Conservation (phyloP, 73 alveolate species). For the Breviolum minutum region DNA sequence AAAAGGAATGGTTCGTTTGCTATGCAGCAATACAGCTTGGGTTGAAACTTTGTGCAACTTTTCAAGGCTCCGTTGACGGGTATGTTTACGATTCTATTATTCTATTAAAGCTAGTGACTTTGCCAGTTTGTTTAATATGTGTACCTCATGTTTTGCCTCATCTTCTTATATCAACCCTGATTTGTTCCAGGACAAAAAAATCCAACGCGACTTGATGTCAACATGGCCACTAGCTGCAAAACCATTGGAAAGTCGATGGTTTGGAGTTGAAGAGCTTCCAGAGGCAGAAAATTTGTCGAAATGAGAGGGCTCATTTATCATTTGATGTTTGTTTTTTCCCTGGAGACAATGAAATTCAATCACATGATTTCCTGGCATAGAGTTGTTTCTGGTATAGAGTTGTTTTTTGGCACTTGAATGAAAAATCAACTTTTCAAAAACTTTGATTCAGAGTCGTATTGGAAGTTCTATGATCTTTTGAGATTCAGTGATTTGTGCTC, state of each 20-base stretch:
- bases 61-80: too few species aligned
- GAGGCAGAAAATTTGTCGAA: background rate
- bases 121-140: too few species aligned
- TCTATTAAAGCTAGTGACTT: too few species aligned
- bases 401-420: background rate
- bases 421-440: too few species aligned
- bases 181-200: background rate
- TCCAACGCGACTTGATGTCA: background rate
- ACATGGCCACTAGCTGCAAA: background rate
- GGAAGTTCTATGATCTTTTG: background rate
- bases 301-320: background rate
- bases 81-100: too few species aligned
- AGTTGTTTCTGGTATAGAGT: too few species aligned
- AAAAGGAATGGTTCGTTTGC: background rate
- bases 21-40: background rate
- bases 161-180: too few species aligned
- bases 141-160: too few species aligned
- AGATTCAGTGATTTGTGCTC: too few species aligned
- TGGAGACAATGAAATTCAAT: too few species aligned
- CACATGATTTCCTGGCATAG: too few species aligned
- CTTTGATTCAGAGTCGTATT: too few species aligned
- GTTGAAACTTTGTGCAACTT: background rate
- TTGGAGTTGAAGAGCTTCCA: background rate
- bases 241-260: conserved; percentile 7
- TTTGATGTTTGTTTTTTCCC: background rate